Conservation (phyloP, 2,329 filamentous ascomycete species). For the Aspergillus sp. region DNA sequence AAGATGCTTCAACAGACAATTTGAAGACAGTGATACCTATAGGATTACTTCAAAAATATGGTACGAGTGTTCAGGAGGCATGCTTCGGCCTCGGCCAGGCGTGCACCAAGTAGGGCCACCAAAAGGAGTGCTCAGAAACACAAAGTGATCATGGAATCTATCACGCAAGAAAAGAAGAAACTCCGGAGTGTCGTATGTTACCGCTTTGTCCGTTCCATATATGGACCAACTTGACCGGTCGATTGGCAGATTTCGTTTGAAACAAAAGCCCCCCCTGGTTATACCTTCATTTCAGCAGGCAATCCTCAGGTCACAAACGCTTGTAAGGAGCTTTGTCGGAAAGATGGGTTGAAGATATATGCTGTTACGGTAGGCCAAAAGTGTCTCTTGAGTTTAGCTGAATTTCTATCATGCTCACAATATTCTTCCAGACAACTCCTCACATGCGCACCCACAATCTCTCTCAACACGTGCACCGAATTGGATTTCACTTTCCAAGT, state of each 20-base stretch:
- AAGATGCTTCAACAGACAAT: slow-evolving; percentile 12
- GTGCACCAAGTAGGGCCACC: slow-evolving; percentile 25
- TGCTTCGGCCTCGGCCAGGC: slow-evolving; percentile 27
- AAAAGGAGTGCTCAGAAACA: slow-evolving; percentile 38
- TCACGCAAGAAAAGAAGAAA: slow-evolving; percentile 56
- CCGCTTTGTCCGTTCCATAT: slow-evolving; percentile 2
- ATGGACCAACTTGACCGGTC: slow-evolving; percentile 27
- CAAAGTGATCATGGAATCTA: slow-evolving; percentile 53
- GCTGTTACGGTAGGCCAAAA: slow-evolving; percentile 52
- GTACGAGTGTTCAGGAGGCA: slow-evolving; percentile 30
- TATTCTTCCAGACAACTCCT: slow-evolving; percentile 40
- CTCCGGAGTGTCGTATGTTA: slow-evolving; percentile 46
- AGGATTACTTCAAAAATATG: slow-evolving; percentile 22
- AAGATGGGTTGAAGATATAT: slow-evolving; percentile 48
- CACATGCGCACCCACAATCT: slow-evolving; percentile 46
- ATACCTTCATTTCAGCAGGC: slow-evolving; percentile 55
- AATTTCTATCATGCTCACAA: slow-evolving; percentile 5
- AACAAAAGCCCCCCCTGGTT: slow-evolving; percentile 51
- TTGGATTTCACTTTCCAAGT: slow-evolving; percentile 58
- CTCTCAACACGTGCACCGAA: slow-evolving; percentile 54
- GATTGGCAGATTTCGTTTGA: slow-evolving; percentile 47
- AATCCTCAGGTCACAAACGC: slow-evolving; percentile 53
- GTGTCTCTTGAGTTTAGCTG: slow-evolving; percentile 4
- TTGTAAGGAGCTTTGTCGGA: slow-evolving; percentile 55
- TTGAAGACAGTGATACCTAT: slow-evolving; percentile 6